phyloP scores from a whole-genome alignment of 2,329 filamentous ascomycete genomes.

The Ciborinia camelliae region DNA sequence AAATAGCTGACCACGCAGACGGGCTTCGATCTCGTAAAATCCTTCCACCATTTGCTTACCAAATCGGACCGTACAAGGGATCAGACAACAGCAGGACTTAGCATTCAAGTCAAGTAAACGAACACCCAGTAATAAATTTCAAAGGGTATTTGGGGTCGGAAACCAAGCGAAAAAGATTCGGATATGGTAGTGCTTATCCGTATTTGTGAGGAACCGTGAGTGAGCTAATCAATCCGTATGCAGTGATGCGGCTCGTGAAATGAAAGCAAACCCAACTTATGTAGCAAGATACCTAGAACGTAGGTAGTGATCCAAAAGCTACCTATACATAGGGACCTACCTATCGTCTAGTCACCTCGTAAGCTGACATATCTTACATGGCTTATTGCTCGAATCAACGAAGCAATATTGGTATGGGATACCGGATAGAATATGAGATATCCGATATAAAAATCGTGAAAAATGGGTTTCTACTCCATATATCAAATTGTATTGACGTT shows the following conservation, averaged over 20 bases:
- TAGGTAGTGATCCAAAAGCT: background rate
- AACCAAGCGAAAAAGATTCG: background rate
- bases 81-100: too few species aligned
- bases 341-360: too few species aligned
- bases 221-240: background rate
- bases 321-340: too few species aligned
- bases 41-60: too few species aligned
- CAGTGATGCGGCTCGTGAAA: background rate
- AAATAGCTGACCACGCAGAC: too few species aligned
- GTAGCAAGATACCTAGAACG: background rate
- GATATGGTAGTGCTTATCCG: background rate
- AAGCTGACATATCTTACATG: background rate
- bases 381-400: background rate
- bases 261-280: background rate
- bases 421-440: too few species aligned
- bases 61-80: too few species aligned
- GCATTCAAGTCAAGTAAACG: too few species aligned
- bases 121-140: background rate
- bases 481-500: conserved; percentile 20
- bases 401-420: background rate
- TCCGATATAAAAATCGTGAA: background rate
- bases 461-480: background rate
- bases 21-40: too few species aligned
- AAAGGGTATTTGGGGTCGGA: background rate
- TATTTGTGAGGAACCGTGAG: background rate